Percentiles rank a stretch among this genome's conserved stretches.
These are phyloP conservation scores for Neckera pumila DNA, from an alignment of 225 moss, liverwort and hornwort species.

Conservation along the genomic window DNA sequence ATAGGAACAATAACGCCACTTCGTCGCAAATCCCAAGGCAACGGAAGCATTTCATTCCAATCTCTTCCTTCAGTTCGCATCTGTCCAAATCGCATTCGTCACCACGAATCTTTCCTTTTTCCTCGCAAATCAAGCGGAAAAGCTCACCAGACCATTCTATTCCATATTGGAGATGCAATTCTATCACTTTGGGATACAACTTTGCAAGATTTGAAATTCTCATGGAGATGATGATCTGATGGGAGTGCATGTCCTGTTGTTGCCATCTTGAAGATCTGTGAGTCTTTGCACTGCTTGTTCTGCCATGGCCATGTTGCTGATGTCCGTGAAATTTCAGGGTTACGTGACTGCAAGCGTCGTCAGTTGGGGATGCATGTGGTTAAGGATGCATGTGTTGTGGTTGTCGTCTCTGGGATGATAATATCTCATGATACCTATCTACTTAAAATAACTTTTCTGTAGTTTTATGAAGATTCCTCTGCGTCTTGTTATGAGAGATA, in stretches of 20 bases:
- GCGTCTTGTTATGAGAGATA: not conserved
- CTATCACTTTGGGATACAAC: not conserved
- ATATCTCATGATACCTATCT: not conserved
- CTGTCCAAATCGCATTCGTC: not conserved
- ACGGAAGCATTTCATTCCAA: not conserved
- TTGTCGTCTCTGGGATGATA: not conserved
- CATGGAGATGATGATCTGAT: not conserved
- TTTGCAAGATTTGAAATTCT: not conserved
- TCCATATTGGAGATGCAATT: not conserved
- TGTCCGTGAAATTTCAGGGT: not conserved
- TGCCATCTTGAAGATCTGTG: not conserved
- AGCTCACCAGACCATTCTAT: not conserved
- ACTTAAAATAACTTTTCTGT: not conserved
- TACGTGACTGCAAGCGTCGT: not conserved
- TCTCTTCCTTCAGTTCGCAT: not conserved
- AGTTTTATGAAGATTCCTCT: not conserved
- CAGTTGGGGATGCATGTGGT: not conserved
- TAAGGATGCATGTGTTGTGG: not conserved
- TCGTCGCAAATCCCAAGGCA: not conserved
- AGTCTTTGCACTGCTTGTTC: not conserved
- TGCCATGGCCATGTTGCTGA: not conserved
- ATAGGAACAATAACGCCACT: not conserved
- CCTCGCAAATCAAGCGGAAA: not conserved
- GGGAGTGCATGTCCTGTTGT: too few relatives aligned
- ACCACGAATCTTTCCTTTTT: not conserved